A percentile compares a stretch with the other conserved stretches of the same genome.
Evolutionary conservation across 164 flowering plant species (phyloP).

Genomic region (Annona squamosa): DNA sequence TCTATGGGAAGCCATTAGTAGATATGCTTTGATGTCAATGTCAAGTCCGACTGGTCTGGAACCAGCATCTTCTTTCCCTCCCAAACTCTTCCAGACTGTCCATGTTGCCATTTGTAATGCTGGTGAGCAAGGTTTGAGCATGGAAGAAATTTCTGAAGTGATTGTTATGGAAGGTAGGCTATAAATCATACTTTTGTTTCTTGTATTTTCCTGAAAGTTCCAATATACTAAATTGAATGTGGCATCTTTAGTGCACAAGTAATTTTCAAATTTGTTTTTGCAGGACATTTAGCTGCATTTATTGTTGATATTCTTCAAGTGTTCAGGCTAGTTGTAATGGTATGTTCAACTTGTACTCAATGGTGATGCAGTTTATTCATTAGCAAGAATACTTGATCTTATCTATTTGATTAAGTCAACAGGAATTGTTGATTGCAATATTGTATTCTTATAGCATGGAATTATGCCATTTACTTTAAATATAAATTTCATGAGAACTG

Average conservation of each 20-base stretch:
- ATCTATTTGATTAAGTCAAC: no score
- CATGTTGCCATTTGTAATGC: slow-evolving; percentile 52
- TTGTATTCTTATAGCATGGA: no score
- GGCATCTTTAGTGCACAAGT: background rate
- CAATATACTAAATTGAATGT: background rate
- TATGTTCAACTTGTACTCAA: slow-evolving; percentile 8
- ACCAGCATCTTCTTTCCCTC: slow-evolving; percentile 21
- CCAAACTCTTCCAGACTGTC: slow-evolving; percentile 43
- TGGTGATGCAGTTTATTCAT: no score
- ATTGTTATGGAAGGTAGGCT: slow-evolving; percentile 34
- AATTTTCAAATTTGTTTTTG: slow-evolving; percentile 4
- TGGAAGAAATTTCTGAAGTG: slow-evolving; percentile 39
- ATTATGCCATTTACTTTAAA: no score
- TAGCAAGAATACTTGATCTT: no score
- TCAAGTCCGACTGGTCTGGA: slow-evolving; percentile 23
- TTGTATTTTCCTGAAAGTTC: background rate
- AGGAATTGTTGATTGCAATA: no score
- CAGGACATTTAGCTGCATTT: slow-evolving; percentile 40
- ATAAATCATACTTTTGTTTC: slow-evolving; percentile 2
- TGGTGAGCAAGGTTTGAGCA: slow-evolving; percentile 84
- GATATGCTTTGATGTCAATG: slow-evolving; percentile 33
- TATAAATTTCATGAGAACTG: no score
- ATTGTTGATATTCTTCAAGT: slow-evolving; percentile 60
- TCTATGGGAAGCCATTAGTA: slow-evolving; percentile 63
- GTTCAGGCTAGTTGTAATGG: slow-evolving; percentile 68